These are phyloP conservation scores for Petunia axillaris DNA, from an alignment of 257 asterid genomes.

Conservation along the genomic window DNA sequence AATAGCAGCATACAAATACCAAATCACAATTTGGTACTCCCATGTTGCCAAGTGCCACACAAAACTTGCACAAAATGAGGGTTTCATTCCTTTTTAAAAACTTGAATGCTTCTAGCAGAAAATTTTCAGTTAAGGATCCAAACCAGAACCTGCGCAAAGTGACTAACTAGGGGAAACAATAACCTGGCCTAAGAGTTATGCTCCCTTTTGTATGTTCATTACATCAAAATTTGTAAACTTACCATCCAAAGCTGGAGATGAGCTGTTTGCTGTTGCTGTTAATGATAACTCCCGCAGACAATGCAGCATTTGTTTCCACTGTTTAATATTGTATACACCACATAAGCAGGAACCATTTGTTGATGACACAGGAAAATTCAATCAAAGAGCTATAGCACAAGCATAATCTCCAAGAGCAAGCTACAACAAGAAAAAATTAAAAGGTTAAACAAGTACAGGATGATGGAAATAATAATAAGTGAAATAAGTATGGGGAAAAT, in stretches of 20 bases:
- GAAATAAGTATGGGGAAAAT: neutral
- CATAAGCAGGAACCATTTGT: conserved; percentile 40
- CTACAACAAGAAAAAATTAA: neutral
- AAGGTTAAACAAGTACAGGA: neutral
- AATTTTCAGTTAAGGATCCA: neutral
- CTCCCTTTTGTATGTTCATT: neutral
- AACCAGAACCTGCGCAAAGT: neutral
- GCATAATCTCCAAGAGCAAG: conserved; percentile 24
- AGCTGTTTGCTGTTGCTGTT: conserved; percentile 44
- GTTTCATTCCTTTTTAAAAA: neutral
- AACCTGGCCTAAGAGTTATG: neutral
- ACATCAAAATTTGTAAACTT: conserved; percentile 24
- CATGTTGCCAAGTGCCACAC: neutral
- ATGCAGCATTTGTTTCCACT: conserved; percentile 54
- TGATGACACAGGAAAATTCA: conserved; percentile 29
- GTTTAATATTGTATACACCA: conserved; percentile 29
- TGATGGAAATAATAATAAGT: neutral
- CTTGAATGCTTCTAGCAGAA: conserved; percentile 1
- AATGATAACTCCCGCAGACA: conserved; percentile 52
- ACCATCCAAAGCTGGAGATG: conserved; percentile 75
- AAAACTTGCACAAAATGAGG: neutral
- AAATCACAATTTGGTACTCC: neutral
- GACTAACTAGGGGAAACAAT: neutral
- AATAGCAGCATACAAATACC: neutral
- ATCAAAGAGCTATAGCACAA: conserved; percentile 21